Evolutionary conservation across 768 basidiomycete species (phyloP).

Genomic region (Calvatia gigantea): DNA sequence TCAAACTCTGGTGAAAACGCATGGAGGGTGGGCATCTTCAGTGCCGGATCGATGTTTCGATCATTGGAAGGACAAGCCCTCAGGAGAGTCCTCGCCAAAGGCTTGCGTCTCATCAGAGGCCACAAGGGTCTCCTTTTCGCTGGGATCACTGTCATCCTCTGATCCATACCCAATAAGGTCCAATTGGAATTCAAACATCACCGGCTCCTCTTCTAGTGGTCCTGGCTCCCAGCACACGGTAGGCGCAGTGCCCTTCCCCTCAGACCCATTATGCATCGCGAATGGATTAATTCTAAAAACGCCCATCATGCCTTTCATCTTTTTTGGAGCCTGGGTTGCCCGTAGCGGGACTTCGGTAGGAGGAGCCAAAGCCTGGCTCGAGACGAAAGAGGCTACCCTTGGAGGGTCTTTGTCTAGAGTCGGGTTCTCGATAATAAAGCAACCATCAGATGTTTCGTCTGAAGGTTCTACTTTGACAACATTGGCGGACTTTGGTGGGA

Average conservation of each 20-base stretch:
- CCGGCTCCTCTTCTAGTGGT: slow-evolving; percentile 57
- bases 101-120: no score
- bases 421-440: slow-evolving; percentile 45
- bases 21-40: slow-evolving; percentile 20
- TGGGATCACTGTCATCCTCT: no score
- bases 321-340: slow-evolving; percentile 66
- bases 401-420: slow-evolving; percentile 8
- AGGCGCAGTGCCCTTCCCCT: slow-evolving; percentile 12
- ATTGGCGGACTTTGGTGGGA: neutral
- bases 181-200: slow-evolving; percentile 66
- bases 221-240: slow-evolving; percentile 41
- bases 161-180: slow-evolving; percentile 25
- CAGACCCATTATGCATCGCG: slow-evolving; percentile 45
- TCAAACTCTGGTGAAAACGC: slow-evolving; percentile 39
- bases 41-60: slow-evolving; percentile 11
- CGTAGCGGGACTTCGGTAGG: slow-evolving; percentile 71
- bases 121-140: no score
- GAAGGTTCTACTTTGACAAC: slow-evolving; percentile 35
- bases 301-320: slow-evolving; percentile 76
- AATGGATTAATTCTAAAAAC: slow-evolving; percentile 78
- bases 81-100: no score
- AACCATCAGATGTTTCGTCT: slow-evolving; percentile 30
- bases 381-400: slow-evolving; percentile 17
- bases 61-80: no score
- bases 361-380: slow-evolving; percentile 41